Evolutionary conservation across 331 rosid genomes (phyloP).

Genomic region (Prunus yedoensis): DNA sequence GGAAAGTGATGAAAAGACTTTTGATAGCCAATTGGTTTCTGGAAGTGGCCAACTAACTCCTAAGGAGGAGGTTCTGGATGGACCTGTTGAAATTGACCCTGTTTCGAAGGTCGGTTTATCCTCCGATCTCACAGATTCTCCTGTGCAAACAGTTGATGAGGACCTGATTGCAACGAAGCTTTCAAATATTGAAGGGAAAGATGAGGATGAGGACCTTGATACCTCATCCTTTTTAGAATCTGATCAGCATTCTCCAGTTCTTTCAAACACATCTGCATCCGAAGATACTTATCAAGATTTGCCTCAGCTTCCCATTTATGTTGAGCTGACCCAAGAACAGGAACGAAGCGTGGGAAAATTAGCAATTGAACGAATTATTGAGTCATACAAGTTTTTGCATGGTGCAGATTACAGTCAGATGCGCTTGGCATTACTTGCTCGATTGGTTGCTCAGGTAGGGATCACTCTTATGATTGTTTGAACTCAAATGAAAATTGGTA

Average conservation of each 20-base stretch:
- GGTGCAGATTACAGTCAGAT: conserved; percentile 67
- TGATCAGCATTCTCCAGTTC: conserved; percentile 61
- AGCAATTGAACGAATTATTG: conserved; percentile 71
- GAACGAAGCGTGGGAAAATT: conserved; percentile 54
- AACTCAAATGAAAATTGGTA: not conserved
- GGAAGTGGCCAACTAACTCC: conserved; percentile 38
- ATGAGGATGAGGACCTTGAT: conserved; percentile 40
- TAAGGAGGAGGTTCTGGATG: conserved; percentile 48
- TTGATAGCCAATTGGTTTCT: conserved; percentile 46
- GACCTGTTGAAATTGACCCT: conserved; percentile 40
- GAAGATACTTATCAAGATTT: conserved; percentile 82
- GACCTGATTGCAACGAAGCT: conserved; percentile 41
- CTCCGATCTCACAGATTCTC: conserved; percentile 45
- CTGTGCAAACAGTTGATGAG: conserved; percentile 47
- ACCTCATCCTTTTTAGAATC: conserved; percentile 52
- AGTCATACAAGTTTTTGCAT: conserved; percentile 56
- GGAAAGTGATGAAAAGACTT: conserved; percentile 50
- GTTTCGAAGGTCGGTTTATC: conserved; percentile 36
- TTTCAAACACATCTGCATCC: conserved; percentile 48
- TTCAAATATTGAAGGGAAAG: conserved; percentile 41
- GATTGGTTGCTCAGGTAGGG: conserved; percentile 91
- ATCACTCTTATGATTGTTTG: conserved; percentile 18
- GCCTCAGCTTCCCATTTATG: conserved; percentile 73
- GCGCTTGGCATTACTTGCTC: conserved; percentile 82
- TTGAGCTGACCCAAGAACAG: conserved; percentile 75